Evolutionary conservation across 768 basidiomycete genomes (phyloP).

Genomic region (Kwoniella sp.): DNA sequence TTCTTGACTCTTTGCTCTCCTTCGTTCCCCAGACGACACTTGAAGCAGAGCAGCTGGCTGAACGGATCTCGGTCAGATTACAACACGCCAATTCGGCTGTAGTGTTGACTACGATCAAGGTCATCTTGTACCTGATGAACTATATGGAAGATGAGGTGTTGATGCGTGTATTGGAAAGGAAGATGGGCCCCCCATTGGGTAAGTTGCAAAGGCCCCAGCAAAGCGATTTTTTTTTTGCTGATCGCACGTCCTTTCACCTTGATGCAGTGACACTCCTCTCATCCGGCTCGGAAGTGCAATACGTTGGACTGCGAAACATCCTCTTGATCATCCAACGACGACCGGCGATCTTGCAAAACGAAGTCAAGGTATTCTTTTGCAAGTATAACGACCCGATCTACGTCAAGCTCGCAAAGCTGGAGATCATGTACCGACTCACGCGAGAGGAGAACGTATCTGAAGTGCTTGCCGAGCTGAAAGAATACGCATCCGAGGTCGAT

Average conservation of each 20-base stretch:
- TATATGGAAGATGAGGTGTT: slow-evolving; percentile 90
- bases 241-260: too few relatives aligned
- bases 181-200: slow-evolving; percentile 98
- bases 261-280: slow-evolving; percentile 83
- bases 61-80: slow-evolving; percentile 87
- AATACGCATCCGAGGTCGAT: slow-evolving; percentile 99
- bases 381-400: slow-evolving; percentile 99
- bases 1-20: slow-evolving; percentile 87
- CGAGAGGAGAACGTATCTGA: slow-evolving; percentile 91
- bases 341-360: slow-evolving; percentile 87
- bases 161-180: slow-evolving; percentile 88
- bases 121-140: slow-evolving; percentile 94
- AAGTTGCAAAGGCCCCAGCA: too few relatives aligned
- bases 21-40: slow-evolving; percentile 85
- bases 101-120: slow-evolving; percentile 97
- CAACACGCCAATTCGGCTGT: slow-evolving; percentile 99
- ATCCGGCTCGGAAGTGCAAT: slow-evolving; percentile 97
- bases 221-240: too few relatives aligned
- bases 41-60: slow-evolving; percentile 94
- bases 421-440: slow-evolving; percentile 97
- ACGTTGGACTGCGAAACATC: slow-evolving; percentile 94
- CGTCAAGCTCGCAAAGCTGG: slow-evolving; percentile 95
- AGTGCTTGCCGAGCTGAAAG: slow-evolving; percentile 90
- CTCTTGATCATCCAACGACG: slow-evolving; percentile 94
- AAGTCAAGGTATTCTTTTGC: slow-evolving; percentile 99